Conservation (phyloP, 2,329 filamentous ascomycete species). For the Alternaria panax region DNA sequence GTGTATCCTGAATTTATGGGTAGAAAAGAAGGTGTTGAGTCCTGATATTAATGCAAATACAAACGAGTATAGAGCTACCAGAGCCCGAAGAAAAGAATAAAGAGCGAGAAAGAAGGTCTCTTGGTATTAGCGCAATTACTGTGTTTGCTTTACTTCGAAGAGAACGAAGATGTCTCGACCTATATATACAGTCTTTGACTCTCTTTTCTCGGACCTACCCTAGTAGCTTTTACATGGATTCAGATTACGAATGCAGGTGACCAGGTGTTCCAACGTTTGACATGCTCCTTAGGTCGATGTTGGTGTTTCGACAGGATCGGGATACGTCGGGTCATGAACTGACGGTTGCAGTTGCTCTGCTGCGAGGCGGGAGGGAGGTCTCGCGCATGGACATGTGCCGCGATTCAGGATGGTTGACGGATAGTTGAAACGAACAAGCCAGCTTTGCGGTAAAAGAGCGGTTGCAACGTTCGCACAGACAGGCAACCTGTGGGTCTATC, state of each 20-base stretch:
- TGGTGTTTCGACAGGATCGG: constrained; percentile 25
- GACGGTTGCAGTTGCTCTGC: constrained; percentile 20
- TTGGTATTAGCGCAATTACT: constrained; percentile 10
- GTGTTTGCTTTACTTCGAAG: constrained; percentile 3
- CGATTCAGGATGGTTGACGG: not conserved
- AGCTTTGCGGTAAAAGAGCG: constrained; percentile 2
- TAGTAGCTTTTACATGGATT: constrained; percentile 12
- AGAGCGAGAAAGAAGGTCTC: constrained; percentile 16
- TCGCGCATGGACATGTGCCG: constrained; percentile 6
- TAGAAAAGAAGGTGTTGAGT: not conserved
- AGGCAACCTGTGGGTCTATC: not conserved
- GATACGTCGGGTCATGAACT: constrained; percentile 18
- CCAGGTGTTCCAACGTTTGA: constrained; percentile 20
- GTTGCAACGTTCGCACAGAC: constrained; percentile 33
- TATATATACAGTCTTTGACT: constrained; percentile 20
- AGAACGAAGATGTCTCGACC: constrained; percentile 10
- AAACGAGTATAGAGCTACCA: constrained; percentile 38
- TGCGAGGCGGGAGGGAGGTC: constrained; percentile 13
- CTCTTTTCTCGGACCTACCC: not conserved
- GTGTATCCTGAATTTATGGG: not conserved
- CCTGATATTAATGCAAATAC: constrained; percentile 8
- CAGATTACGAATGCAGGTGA: constrained; percentile 18
- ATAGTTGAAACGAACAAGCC: constrained; percentile 3
- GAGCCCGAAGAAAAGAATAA: constrained; percentile 39
- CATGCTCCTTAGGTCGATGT: constrained; percentile 20